A percentile compares a stretch with the other conserved stretches of the same genome.
Evolutionary conservation across 2,329 filamentous ascomycete genomes (phyloP).

Genomic region (Stromatinia cepivora): DNA sequence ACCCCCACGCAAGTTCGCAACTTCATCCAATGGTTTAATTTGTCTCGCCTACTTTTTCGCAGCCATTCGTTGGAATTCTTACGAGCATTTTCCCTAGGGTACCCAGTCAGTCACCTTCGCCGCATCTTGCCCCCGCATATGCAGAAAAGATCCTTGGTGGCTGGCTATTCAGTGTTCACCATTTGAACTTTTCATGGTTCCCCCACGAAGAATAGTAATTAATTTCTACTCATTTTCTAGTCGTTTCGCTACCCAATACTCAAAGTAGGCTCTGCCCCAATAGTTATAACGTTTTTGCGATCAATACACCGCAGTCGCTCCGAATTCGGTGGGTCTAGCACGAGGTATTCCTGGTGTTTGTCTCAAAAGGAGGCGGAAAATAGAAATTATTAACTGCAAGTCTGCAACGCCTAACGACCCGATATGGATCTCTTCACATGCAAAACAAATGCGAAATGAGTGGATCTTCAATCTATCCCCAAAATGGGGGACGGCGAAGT

Average conservation of each 20-base stretch:
- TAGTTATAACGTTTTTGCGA: neutral
- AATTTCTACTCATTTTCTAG: neutral
- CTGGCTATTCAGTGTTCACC: neutral
- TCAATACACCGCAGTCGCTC: constrained; percentile 21
- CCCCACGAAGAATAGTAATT: neutral
- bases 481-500: constrained; percentile 7
- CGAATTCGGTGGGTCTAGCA: constrained; percentile 18
- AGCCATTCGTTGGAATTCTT: constrained; percentile 8
- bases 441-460: neutral
- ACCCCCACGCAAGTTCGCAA: constrained; percentile 6
- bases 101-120: neutral
- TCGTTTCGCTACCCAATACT: neutral
- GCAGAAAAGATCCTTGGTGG: constrained; percentile 13
- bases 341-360: constrained; percentile 5
- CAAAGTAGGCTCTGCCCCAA: constrained; percentile 3
- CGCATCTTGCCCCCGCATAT: constrained; percentile 16
- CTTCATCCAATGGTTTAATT: neutral
- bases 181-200: neutral
- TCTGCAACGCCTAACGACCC: constrained; percentile 4
- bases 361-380: neutral
- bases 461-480: neutral
- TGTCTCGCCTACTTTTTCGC: neutral
- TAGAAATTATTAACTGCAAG: constrained; percentile 2
- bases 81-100: neutral
- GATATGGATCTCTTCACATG: constrained; percentile 18